phyloP scores from a whole-genome alignment of 257 asterid genomes.

The Solanum paucissectum region DNA sequence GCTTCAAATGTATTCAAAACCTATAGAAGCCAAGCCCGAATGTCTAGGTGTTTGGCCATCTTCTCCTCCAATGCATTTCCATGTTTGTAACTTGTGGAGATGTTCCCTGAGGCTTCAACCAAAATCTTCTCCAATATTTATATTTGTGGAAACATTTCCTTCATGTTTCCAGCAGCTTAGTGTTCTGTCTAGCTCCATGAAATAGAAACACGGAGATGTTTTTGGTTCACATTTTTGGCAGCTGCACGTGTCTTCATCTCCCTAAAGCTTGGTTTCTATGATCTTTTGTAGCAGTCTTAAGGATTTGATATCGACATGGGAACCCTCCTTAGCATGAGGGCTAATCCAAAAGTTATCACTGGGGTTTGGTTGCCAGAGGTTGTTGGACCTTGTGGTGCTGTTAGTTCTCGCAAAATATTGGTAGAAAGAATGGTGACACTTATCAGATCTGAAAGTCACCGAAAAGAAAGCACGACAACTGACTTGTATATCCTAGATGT shows the following conservation, averaged over 20 bases:
- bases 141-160: not conserved
- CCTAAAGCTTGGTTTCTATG: not conserved
- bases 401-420: not conserved
- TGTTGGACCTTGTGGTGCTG: not conserved
- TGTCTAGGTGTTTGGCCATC: not conserved
- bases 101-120: not conserved
- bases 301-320: not conserved
- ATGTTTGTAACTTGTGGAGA: not conserved
- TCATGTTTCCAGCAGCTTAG: not conserved
- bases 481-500: not conserved
- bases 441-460: not conserved
- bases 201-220: not conserved
- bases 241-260: not conserved
- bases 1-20: not conserved
- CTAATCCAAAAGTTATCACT: not conserved
- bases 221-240: not conserved
- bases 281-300: not conserved
- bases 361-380: not conserved
- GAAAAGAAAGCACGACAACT: not conserved
- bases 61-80: not conserved
- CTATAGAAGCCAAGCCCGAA: not conserved
- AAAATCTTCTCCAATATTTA: not conserved
- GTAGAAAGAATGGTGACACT: not conserved
- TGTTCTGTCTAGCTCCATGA: not conserved
- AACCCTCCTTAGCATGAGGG: not conserved